Evolutionary conservation across 225 moss, liverwort and hornwort genomes (phyloP).

Genomic region (Pleurozium schreberi): DNA sequence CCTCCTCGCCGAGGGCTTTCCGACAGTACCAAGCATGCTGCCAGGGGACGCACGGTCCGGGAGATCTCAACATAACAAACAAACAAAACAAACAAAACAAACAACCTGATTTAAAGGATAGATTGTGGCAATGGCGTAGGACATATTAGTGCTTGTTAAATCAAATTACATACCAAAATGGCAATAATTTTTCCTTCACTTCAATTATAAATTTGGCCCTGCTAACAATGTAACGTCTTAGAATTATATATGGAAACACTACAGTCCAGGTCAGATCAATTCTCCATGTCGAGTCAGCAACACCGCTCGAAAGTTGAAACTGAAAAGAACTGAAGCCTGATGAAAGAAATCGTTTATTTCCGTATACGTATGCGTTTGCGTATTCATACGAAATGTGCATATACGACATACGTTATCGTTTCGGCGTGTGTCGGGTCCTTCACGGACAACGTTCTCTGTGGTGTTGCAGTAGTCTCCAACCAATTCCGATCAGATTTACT

Average conservation of each 20-base stretch:
- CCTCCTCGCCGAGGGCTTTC: too few species aligned
- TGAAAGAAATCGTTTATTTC: not conserved
- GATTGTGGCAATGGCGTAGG: too few species aligned
- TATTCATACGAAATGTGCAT: fast-evolving
- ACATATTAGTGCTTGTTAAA: not conserved
- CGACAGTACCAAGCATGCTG: too few species aligned
- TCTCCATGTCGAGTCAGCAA: not conserved
- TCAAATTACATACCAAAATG: too few species aligned
- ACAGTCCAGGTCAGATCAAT: not conserved
- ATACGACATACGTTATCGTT: conserved; percentile 1
- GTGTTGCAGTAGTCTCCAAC: not conserved
- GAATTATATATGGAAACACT: too few species aligned
- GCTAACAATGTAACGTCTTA: too few species aligned
- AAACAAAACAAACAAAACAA: too few species aligned
- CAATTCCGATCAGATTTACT: not conserved
- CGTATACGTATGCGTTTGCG: not conserved
- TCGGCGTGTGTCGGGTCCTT: not conserved
- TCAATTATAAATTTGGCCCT: not conserved
- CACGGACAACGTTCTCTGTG: not conserved
- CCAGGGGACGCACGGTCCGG: too few species aligned
- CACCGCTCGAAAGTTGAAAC: not conserved
- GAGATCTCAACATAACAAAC: too few species aligned
- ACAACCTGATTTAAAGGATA: too few species aligned
- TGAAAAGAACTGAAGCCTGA: not conserved
- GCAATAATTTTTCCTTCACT: too few species aligned